Evolutionary conservation across 148 eudicot species (phyloP).

Genomic region (Vaccinium macrocarpon): DNA sequence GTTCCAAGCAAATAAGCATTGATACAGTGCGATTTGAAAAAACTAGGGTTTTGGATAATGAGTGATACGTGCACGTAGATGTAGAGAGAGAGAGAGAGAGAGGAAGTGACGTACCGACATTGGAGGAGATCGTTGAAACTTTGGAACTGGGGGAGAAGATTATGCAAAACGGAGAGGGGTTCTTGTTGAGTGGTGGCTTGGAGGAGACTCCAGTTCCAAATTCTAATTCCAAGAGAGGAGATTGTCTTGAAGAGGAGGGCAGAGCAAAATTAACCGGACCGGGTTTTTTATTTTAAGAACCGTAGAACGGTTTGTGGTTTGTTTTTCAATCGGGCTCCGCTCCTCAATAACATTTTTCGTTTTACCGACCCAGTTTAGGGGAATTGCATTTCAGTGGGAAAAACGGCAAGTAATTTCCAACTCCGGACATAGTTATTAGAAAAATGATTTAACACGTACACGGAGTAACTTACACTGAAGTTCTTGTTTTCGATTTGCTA

Average conservation of each 20-base stretch:
- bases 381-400: too few relatives aligned
- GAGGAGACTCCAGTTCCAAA: constrained; percentile 1
- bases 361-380: too few relatives aligned
- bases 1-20: background rate
- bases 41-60: constrained; percentile 5
- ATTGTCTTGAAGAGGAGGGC: too few relatives aligned
- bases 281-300: background rate
- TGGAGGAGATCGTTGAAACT: constrained; percentile 2
- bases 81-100: background rate
- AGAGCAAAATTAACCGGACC: background rate
- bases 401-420: too few relatives aligned
- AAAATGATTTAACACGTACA: too few relatives aligned
- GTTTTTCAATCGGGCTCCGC: too few relatives aligned
- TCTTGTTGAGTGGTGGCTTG: background rate
- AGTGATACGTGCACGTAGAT: background rate
- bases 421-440: too few relatives aligned
- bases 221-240: background rate
- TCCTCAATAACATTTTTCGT: too few relatives aligned
- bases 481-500: too few relatives aligned
- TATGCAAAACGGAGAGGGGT: background rate
- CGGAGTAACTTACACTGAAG: too few relatives aligned
- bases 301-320: background rate
- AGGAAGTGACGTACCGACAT: constrained; percentile 13
- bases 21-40: background rate
- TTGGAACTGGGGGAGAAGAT: background rate